A percentile compares a stretch with the other conserved stretches of the same genome.
phyloP scores from a whole-genome alignment of 139 green algal species.

The Picochlorum sp. region DNA sequence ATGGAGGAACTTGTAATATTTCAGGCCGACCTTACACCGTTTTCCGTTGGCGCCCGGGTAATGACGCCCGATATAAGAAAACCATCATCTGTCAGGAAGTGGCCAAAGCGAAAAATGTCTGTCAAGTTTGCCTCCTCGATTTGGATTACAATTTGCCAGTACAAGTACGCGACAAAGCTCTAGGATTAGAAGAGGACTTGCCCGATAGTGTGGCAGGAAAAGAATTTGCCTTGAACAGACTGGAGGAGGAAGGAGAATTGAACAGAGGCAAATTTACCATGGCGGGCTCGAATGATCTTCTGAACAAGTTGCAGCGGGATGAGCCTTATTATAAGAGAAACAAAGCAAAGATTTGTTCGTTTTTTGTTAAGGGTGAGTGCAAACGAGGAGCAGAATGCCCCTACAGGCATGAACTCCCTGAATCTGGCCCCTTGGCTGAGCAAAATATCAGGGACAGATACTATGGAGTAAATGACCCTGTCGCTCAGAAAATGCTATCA shows the following conservation, averaged over 20 bases:
- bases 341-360: slow-evolving; percentile 84
- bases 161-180: slow-evolving; percentile 73
- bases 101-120: slow-evolving; percentile 98
- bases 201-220: slow-evolving; percentile 77
- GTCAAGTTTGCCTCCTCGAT: slow-evolving; percentile 95
- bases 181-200: slow-evolving; percentile 72
- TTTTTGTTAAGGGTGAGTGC: slow-evolving; percentile 89
- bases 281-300: slow-evolving; percentile 54
- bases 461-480: slow-evolving; percentile 96
- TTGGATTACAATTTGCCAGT: slow-evolving; percentile 93
- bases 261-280: slow-evolving; percentile 14
- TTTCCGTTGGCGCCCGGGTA: slow-evolving; percentile 83
- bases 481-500: slow-evolving; percentile 87
- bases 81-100: slow-evolving; percentile 98
- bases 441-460: slow-evolving; percentile 95
- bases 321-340: slow-evolving; percentile 97
- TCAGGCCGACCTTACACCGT: slow-evolving; percentile 84
- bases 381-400: slow-evolving; percentile 92
- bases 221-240: slow-evolving; percentile 72
- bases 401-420: slow-evolving; percentile 84
- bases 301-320: slow-evolving; percentile 76
- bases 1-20: slow-evolving; percentile 83
- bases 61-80: slow-evolving; percentile 90
- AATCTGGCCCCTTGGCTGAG: slow-evolving; percentile 51
- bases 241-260: slow-evolving; percentile 40